Percentiles rank a stretch among this genome's conserved stretches.
Evolutionary conservation across 345 rosid genomes (phyloP).

Genomic region (Zanthoxylum bungeanum): DNA sequence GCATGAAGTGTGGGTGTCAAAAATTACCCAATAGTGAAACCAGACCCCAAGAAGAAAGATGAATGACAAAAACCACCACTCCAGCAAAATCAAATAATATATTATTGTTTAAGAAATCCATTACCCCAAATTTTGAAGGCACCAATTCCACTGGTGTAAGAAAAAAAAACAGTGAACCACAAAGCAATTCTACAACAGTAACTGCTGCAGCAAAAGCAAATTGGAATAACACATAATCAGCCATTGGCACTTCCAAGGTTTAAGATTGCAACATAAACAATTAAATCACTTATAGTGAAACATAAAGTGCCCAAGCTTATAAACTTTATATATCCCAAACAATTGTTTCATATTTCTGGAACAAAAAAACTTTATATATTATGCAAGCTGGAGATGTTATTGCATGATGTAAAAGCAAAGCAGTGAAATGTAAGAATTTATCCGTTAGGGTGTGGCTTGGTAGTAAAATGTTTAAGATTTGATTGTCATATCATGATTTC

Average conservation of each 20-base stretch:
- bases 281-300: background rate
- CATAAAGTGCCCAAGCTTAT: no score
- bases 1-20: background rate
- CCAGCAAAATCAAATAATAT: constrained; percentile 56
- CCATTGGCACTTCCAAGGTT: constrained; percentile 27
- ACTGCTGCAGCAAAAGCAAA: constrained; percentile 68
- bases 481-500: no score
- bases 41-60: constrained; percentile 71
- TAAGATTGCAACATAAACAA: no score
- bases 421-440: no score
- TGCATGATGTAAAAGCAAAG: no score
- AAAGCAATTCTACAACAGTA: constrained; percentile 49
- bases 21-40: constrained; percentile 61
- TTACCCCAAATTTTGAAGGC: constrained; percentile 53
- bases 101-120: constrained; percentile 24
- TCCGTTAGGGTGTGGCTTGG: no score
- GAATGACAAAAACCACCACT: constrained; percentile 61
- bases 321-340: no score
- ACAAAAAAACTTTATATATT: no score
- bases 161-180: constrained; percentile 48
- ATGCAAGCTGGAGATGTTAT: no score
- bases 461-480: no score
- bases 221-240: constrained; percentile 49
- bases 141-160: constrained; percentile 50
- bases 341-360: no score